Evolutionary conservation across 768 basidiomycete species (phyloP).

Genomic region (Russula earlei): DNA sequence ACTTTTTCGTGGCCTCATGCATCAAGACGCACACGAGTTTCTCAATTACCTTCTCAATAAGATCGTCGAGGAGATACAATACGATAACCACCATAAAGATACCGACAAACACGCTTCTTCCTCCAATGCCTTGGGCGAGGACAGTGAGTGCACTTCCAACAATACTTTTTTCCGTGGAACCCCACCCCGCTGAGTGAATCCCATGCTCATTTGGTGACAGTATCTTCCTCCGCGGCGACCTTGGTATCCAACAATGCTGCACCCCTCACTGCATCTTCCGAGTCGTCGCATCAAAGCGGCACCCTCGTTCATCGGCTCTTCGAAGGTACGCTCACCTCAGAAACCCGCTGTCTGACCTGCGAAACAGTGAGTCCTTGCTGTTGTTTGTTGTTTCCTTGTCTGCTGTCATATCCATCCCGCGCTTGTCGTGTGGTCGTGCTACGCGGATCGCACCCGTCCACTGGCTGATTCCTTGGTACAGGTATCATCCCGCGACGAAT

Average conservation of each 20-base stretch:
- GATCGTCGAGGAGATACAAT: slow-evolving; percentile 88
- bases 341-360: slow-evolving; percentile 95
- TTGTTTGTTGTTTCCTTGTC: neutral
- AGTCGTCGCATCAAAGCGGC: slow-evolving; percentile 31
- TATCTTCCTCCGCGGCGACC: slow-evolving; percentile 51
- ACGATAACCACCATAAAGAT: slow-evolving; percentile 38
- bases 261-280: slow-evolving; percentile 36
- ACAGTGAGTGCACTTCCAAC: slow-evolving; percentile 43
- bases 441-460: slow-evolving; percentile 22
- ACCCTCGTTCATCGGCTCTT: slow-evolving; percentile 91
- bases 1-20: slow-evolving; percentile 81
- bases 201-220: slow-evolving; percentile 28
- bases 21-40: slow-evolving; percentile 99
- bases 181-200: neutral
- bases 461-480: slow-evolving; percentile 4
- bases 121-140: slow-evolving; percentile 38
- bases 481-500: slow-evolving; percentile 72
- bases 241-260: slow-evolving; percentile 34
- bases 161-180: neutral
- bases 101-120: slow-evolving; percentile 1
- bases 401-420: neutral
- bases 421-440: neutral
- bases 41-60: slow-evolving; percentile 88
- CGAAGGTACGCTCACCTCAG: slow-evolving; percentile 89
- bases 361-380: slow-evolving; percentile 57